phyloP scores from a whole-genome alignment of 192 early-diverging fungal species.

The Coemansia sp. region DNA sequence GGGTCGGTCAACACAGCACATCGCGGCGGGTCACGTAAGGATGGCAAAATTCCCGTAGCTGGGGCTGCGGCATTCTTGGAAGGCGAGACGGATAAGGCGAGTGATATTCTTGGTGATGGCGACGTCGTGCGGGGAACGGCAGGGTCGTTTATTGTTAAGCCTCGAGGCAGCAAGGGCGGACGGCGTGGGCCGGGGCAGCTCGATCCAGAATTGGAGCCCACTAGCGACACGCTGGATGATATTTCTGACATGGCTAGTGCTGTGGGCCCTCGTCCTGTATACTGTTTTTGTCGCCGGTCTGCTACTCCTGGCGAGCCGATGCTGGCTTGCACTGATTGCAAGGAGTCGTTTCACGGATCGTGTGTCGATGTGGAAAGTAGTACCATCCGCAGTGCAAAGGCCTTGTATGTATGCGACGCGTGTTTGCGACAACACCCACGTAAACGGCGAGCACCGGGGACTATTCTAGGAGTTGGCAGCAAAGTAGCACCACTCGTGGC shows the following conservation, averaged over 20 bases:
- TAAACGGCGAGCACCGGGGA: slow-evolving; percentile 22
- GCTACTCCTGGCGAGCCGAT: slow-evolving; percentile 16
- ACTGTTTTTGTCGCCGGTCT: slow-evolving; percentile 24
- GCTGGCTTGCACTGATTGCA: slow-evolving; percentile 32
- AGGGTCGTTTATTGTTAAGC: slow-evolving; percentile 4
- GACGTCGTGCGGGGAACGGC: neutral
- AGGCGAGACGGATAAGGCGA: neutral
- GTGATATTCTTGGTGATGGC: neutral
- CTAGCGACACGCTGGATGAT: neutral
- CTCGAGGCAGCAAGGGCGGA: slow-evolving; percentile 1
- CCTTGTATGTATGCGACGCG: slow-evolving; percentile 25
- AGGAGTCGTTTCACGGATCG: slow-evolving; percentile 43
- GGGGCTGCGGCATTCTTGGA: neutral
- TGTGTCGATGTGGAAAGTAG: slow-evolving; percentile 26
- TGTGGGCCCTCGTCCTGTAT: slow-evolving; percentile 18
- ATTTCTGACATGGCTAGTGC: slow-evolving; percentile 9
- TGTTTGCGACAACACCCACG: slow-evolving; percentile 26
- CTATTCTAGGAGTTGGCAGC: slow-evolving; percentile 28
- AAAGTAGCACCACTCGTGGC: slow-evolving; percentile 2
- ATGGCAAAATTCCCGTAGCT: neutral
- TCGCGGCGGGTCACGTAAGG: neutral
- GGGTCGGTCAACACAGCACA: neutral
- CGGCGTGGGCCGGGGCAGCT: slow-evolving; percentile 4
- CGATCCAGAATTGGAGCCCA: neutral
- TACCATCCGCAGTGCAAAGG: neutral